These are phyloP conservation scores for Sisymbrium irio DNA, from an alignment of 345 rosid genomes.

Conservation along the genomic window DNA sequence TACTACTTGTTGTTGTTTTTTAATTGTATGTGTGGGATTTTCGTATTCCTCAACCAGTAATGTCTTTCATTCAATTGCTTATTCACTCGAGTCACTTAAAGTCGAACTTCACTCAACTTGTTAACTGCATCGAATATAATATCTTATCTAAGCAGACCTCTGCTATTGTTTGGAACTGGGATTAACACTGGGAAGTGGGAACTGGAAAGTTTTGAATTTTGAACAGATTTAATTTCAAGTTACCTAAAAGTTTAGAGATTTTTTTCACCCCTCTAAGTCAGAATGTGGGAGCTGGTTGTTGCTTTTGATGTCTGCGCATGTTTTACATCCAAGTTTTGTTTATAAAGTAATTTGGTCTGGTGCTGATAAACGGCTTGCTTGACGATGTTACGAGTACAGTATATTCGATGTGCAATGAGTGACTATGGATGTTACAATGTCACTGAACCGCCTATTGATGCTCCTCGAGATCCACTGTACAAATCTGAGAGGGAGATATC, in stretches of 20 bases:
- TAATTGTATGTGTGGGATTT: not conserved
- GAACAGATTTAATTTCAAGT: not conserved
- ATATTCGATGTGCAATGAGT: slow-evolving; percentile 79
- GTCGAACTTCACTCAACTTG: not conserved
- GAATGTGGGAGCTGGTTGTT: not conserved
- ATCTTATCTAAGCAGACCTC: too few relatives aligned
- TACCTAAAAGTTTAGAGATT: not conserved
- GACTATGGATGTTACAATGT: slow-evolving; percentile 83
- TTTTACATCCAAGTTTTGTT: not conserved
- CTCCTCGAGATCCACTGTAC: slow-evolving; percentile 84
- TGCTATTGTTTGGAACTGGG: not conserved
- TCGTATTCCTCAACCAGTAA: not conserved
- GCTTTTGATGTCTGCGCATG: not conserved
- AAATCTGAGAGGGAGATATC: slow-evolving; percentile 69
- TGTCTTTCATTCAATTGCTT: not conserved
- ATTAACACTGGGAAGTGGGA: not conserved
- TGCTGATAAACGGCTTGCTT: not conserved
- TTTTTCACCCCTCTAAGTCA: not conserved
- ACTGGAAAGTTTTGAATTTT: not conserved
- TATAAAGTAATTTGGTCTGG: not conserved
- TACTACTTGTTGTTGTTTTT: not conserved
- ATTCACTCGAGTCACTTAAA: not conserved
- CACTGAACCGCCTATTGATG: slow-evolving; percentile 90
- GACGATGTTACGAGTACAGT: slow-evolving; percentile 45
- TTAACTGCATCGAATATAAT: too few relatives aligned